These are phyloP conservation scores for Arctium lappa DNA, from an alignment of 129 eudicot species.

Conservation along the genomic window DNA sequence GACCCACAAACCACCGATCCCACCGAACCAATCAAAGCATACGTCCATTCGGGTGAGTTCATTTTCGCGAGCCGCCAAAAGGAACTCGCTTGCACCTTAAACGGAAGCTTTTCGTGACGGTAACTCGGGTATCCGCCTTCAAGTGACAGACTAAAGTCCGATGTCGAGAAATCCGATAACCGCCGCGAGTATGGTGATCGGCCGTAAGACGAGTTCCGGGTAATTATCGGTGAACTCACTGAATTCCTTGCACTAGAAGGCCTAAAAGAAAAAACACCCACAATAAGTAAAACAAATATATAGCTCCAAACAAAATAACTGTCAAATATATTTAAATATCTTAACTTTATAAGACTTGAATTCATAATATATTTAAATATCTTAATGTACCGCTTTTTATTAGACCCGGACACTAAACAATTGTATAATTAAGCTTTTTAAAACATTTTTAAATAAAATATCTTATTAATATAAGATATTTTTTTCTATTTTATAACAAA, in stretches of 20 bases:
- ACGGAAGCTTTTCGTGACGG: conserved; percentile 75
- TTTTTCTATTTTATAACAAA: background rate
- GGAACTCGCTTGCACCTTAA: conserved; percentile 76
- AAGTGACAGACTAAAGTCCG: conserved; percentile 74
- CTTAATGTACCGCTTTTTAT: too few species aligned
- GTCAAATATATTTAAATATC: too few species aligned
- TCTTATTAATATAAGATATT: too few species aligned
- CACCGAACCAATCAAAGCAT: conserved; percentile 78
- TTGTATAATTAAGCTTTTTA: too few species aligned
- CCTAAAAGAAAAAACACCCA: conserved; percentile 42
- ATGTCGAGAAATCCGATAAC: conserved; percentile 85
- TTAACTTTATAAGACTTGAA: too few species aligned
- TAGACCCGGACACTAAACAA: too few species aligned
- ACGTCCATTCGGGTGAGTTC: conserved; percentile 94
- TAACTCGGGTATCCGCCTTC: conserved; percentile 69
- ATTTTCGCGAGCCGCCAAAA: conserved; percentile 86
- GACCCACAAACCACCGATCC: conserved; percentile 89
- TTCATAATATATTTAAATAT: too few species aligned
- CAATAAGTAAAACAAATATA: conserved; percentile 5
- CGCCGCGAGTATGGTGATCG: conserved; percentile 93
- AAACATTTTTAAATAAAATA: too few species aligned
- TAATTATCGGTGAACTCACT: conserved; percentile 90
- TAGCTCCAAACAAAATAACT: too few species aligned
- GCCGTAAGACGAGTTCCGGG: conserved; percentile 89
- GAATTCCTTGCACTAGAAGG: conserved; percentile 98